Base-by-base conservation (phyloP, 148 eudicot species). In the Talinum fruticosum region DNA sequence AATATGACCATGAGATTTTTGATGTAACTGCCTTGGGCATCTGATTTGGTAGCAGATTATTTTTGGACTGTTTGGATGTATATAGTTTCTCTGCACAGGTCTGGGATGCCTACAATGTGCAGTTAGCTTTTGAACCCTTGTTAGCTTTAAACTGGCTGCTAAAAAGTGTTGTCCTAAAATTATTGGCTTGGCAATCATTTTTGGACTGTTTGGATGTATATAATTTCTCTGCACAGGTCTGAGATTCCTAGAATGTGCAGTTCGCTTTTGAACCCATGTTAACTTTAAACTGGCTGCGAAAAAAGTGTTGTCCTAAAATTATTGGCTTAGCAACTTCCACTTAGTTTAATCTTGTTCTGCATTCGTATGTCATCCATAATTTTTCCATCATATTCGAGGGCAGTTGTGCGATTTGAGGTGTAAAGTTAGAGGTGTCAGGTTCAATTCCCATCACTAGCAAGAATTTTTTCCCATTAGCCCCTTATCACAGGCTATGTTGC, bases 61-160 rank as follows among this genome's bases (percentile, higher is more conserved):
- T 71, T 44, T 73, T 71, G 62, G 4, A 72, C 71, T 34, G 14
- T 80, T 49, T 61, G 8, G 10, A 34, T 10, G 28, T 70, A 35
- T 61, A 70, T 34, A 71, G 83, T 69, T 74, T 75, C 72, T 54
- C 75, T 75, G 66, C 59, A 37, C 69, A 12, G 54, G 69, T 68
- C 44, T 16, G 19, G 6, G 21, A 57, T 30, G 33, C 69, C 66
- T 33, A 18, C 19, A 38, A 30, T 44, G 71, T 76, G 65, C 45
- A 29, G 57, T 66, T 67, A 66, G 23, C 72, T 47, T 28, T 49
- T 23, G 36, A 38, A 5, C 38, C n/a, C 41, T 66, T 68, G 0
- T n/a, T n/a, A 59, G n/a, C 64, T 59, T 16, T n/a, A n/a, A 1
- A n/a, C 29, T n/a, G 3, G 28, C 64, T 59, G 64, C 64, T n/a